phyloP scores from a whole-genome alignment of 805 yeast species.

The Lipomyces orientalis region DNA sequence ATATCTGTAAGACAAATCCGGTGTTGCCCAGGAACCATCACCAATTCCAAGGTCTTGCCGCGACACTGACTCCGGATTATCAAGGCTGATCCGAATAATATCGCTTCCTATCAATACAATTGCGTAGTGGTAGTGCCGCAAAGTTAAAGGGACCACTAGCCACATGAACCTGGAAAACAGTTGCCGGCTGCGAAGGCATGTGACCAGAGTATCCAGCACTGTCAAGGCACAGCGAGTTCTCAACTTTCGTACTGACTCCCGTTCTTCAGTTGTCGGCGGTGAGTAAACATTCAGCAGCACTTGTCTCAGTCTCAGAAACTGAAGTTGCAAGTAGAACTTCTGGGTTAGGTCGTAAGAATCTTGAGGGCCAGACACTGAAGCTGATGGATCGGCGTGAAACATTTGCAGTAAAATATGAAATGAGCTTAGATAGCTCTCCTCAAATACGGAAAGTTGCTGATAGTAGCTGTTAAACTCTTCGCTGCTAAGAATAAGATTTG shows the following conservation, averaged over 20 bases:
- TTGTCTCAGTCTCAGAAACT: conserved; percentile 21
- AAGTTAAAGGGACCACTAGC: conserved; percentile 19
- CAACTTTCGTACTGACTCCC: not conserved
- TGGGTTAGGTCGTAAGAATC: conserved; percentile 33
- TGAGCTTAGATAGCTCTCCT: conserved; percentile 30
- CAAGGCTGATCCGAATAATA: conserved; percentile 10
- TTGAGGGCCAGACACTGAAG: conserved; percentile 26
- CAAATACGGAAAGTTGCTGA: conserved; percentile 14
- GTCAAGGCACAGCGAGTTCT: conserved; percentile 19
- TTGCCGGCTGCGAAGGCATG: conserved; percentile 21
- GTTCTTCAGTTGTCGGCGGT: conserved; percentile 12
- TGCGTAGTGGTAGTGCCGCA: conserved; percentile 10
- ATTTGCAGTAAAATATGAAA: conserved; percentile 29
- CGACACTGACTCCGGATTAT: conserved; percentile 12
- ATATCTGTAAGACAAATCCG: conserved; percentile 29
- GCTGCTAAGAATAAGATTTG: conserved; percentile 8
- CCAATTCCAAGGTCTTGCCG: not conserved
- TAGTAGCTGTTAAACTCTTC: conserved; percentile 17
- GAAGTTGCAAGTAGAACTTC: conserved; percentile 27
- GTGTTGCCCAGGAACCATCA: conserved; percentile 15
- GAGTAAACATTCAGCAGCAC: conserved; percentile 16
- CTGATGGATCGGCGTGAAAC: conserved; percentile 19
- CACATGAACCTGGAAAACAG: conserved; percentile 27
- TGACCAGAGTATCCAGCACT: conserved; percentile 22
- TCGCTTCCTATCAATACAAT: not conserved